These are phyloP conservation scores for Vaccinium myrtillus DNA, from an alignment of 148 eudicot species.

Conservation along the genomic window DNA sequence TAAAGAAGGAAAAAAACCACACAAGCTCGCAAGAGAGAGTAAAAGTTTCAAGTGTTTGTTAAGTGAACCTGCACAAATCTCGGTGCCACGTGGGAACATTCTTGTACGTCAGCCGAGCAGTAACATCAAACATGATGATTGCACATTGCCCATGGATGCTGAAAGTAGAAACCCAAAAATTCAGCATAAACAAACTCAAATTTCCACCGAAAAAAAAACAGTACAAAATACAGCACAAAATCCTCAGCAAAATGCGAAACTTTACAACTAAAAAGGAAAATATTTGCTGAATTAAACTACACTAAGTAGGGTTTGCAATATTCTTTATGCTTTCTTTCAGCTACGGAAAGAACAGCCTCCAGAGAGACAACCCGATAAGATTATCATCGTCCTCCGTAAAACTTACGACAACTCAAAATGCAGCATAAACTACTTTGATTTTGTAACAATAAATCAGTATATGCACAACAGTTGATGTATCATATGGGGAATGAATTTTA, in stretches of 20 bases:
- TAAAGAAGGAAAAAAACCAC: background rate
- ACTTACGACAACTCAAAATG: background rate
- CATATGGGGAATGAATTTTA: background rate
- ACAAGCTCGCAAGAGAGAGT: background rate
- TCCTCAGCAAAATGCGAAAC: background rate
- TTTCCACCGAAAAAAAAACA: background rate
- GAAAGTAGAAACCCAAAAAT: background rate
- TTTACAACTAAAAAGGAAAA: background rate
- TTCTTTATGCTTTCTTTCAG: background rate
- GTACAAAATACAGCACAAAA: background rate
- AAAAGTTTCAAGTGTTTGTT: background rate
- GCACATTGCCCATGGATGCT: slow-evolving; percentile 24
- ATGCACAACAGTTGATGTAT: background rate
- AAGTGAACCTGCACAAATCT: slow-evolving; percentile 16
- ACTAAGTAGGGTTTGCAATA: background rate
- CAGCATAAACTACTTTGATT: background rate
- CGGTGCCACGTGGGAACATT: slow-evolving; percentile 24
- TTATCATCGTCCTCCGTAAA: background rate
- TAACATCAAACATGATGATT: slow-evolving; percentile 21
- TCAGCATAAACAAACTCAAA: background rate
- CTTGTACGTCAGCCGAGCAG: slow-evolving; percentile 22
- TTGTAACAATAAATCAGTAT: background rate
- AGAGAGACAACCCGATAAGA: background rate
- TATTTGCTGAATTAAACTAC: background rate
- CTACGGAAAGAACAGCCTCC: background rate